A percentile compares a stretch with the other conserved stretches of the same genome.
These are phyloP conservation scores for Annulohypoxylon bovei DNA, from an alignment of 495 filamentous ascomycete species.

Conservation along the genomic window DNA sequence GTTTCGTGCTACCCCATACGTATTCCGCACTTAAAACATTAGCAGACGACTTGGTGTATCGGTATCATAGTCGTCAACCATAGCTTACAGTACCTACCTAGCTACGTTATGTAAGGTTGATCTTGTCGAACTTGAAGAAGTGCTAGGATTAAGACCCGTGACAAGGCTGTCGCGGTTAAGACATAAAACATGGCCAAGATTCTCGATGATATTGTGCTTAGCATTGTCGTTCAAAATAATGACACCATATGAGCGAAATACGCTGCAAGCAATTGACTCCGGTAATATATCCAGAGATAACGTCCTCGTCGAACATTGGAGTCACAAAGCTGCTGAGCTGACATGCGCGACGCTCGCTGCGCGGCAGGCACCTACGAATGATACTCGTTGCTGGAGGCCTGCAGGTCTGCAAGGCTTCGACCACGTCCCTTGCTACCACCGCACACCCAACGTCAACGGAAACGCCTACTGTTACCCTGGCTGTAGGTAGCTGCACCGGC, in stretches of 20 bases:
- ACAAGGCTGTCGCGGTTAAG: constrained; percentile 32
- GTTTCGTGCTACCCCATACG: constrained; percentile 27
- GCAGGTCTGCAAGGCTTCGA: constrained; percentile 35
- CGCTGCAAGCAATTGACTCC: neutral
- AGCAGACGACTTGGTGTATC: constrained; percentile 13
- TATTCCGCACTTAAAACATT: constrained; percentile 7
- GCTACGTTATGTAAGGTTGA: constrained; percentile 17
- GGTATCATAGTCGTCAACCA: constrained; percentile 7
- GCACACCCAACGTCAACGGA: constrained; percentile 12
- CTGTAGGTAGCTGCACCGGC: constrained; percentile 19
- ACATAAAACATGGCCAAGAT: constrained; percentile 4
- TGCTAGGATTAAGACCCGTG: neutral
- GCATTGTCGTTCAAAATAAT: neutral
- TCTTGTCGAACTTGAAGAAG: constrained; percentile 16
- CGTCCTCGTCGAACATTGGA: constrained; percentile 9
- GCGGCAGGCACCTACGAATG: constrained; percentile 27
- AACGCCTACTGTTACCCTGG: constrained; percentile 27
- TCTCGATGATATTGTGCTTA: constrained; percentile 16
- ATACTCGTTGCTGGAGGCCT: constrained; percentile 32
- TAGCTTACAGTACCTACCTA: neutral
- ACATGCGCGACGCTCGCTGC: constrained; percentile 17
- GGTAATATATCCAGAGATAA: constrained; percentile 17
- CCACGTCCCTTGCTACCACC: constrained; percentile 18
- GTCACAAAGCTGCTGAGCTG: constrained; percentile 16
- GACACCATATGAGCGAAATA: neutral